Percentiles rank a stretch among this genome's conserved stretches.
Conservation (phyloP, 805 yeast genomes). For the Myxozyma geophila region DNA sequence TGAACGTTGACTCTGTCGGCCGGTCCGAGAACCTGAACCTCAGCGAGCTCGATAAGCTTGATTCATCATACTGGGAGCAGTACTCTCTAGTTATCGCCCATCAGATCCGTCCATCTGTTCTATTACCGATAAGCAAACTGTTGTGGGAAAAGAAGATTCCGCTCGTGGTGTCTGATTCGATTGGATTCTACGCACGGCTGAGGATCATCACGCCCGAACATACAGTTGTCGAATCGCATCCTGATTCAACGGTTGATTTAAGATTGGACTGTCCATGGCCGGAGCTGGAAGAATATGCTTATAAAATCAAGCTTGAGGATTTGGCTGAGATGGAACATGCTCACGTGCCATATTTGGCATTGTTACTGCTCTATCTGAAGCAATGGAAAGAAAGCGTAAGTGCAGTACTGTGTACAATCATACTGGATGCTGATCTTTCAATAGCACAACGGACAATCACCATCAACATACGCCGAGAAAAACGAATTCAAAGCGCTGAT, state of each 20-base stretch:
- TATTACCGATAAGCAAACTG: slow-evolving; percentile 45
- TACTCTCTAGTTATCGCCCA: slow-evolving; percentile 58
- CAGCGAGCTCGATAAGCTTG: slow-evolving; percentile 10
- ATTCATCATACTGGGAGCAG: slow-evolving; percentile 51
- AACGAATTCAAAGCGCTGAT: slow-evolving; percentile 50
- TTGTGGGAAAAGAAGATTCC: slow-evolving; percentile 59
- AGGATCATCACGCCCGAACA: slow-evolving; percentile 60
- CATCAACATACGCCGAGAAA: slow-evolving; percentile 50
- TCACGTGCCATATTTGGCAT: slow-evolving; percentile 70
- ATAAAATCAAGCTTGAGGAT: slow-evolving; percentile 54
- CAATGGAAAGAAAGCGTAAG: slow-evolving; percentile 46
- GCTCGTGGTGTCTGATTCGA: slow-evolving; percentile 54
- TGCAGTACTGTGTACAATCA: neutral
- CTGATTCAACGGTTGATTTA: slow-evolving; percentile 64
- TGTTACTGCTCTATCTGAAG: slow-evolving; percentile 60
- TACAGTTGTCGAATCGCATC: slow-evolving; percentile 69
- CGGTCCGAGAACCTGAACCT: slow-evolving; percentile 31
- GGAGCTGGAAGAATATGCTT: slow-evolving; percentile 58
- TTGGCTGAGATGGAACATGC: slow-evolving; percentile 54
- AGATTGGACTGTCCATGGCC: slow-evolving; percentile 75
- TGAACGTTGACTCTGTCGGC: slow-evolving; percentile 65
- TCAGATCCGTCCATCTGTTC: slow-evolving; percentile 41
- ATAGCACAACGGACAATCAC: slow-evolving; percentile 37
- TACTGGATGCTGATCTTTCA: neutral
- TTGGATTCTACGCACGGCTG: slow-evolving; percentile 70